phyloP scores from a whole-genome alignment of 2,329 filamentous ascomycete genomes.

The Colletotrichum cereale region DNA sequence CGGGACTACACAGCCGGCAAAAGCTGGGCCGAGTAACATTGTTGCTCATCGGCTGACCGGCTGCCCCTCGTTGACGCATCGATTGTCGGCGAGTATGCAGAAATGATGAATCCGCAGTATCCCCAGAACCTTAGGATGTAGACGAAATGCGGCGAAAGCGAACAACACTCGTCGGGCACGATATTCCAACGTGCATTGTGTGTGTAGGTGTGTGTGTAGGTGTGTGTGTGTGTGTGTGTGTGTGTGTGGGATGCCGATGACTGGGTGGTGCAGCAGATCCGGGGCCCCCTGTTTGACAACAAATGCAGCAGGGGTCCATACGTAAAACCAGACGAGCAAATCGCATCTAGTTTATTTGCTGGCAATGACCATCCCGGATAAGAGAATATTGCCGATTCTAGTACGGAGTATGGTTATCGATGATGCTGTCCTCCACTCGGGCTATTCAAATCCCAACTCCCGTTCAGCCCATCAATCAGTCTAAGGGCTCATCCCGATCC shows the following conservation, averaged over 20 bases:
- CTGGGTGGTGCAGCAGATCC: constrained; percentile 16
- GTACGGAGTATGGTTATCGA: neutral
- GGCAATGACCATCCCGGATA: constrained; percentile 27
- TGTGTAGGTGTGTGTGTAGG: neutral
- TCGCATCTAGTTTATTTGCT: constrained; percentile 31
- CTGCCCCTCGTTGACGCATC: neutral
- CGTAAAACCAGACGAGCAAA: constrained; percentile 35
- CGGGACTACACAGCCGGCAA: neutral
- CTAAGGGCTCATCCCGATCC: constrained; percentile 15
- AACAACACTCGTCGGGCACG: neutral
- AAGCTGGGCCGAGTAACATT: neutral
- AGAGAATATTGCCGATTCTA: constrained; percentile 27
- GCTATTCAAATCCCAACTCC: neutral
- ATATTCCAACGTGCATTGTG: neutral
- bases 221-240: neutral
- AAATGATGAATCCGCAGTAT: no score
- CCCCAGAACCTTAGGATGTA: neutral
- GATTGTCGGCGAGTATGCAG: neutral
- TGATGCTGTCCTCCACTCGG: constrained; percentile 1
- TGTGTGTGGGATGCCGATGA: neutral
- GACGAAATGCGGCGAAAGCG: neutral
- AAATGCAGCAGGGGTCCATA: constrained; percentile 21
- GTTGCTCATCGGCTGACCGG: neutral
- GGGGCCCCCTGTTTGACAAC: constrained; percentile 24
- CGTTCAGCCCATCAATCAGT: constrained; percentile 13